Evolutionary conservation across 2,329 filamentous ascomycete genomes (phyloP), one percentile per base, ranked within the genome.

Genomic region (Aphanoascus verrucosus): DNA sequence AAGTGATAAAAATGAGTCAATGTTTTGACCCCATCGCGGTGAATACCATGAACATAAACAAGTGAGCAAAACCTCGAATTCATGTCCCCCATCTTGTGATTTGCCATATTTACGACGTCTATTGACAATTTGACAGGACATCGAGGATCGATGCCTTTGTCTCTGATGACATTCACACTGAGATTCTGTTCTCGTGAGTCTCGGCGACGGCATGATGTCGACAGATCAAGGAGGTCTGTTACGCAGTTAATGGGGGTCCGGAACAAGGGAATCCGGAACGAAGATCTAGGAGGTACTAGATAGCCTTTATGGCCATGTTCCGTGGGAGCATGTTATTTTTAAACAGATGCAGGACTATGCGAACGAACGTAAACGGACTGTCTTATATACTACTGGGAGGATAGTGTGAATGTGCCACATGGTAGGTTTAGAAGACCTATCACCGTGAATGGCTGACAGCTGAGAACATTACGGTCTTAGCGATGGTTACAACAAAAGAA

Each of bases 381-480:
- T 8, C 14, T 17, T 41, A 11, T 31, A 31, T 14, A 32, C 32
- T 32, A 49, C 17, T 15, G 12, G 47, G 19, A 35, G 9, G 9
- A 9, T 35, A 3, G n/a, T 6, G 19, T 31, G 37, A 31, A 31
- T 2, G n/a, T n/a, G 12, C 28, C 11, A 15, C 11, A 20, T 40
- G 46, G 37, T 17, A 41, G 28, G 14, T 9, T 17, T 41, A 35
- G 9, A 23, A 14, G 28, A 14, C 41, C 41, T 49, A 28, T n/a
- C 35, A 41, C 28, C 2, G 7, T 49, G 35, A 49, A 49, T 42
- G 7, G 20, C 8, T 14, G 20, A 23, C 34, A 15, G 15, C 40
- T 41, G 35, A 35, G 41, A 41, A 49, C 46, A 40, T 15, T 49
- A 41, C 19, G n/a, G n/a, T n/a, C n/a, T n/a, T n/a, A n/a, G n/a